phyloP scores from a whole-genome alignment of 306 rosid genomes.

The Trifolium repens region DNA sequence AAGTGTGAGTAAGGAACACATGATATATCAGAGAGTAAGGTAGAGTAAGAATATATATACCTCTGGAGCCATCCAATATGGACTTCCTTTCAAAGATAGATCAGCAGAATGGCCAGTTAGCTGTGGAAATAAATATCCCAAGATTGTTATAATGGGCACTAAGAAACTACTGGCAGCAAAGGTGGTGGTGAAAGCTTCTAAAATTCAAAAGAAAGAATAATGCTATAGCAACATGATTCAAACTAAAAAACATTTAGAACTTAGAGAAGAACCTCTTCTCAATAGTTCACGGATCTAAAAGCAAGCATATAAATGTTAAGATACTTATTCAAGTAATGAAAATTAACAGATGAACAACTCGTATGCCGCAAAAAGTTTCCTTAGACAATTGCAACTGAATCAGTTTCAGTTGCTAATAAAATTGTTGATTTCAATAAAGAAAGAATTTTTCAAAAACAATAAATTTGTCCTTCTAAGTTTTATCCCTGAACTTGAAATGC shows the following conservation, averaged over 20 bases:
- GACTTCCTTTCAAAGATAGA: constrained; percentile 96
- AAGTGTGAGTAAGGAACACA: constrained; percentile 35
- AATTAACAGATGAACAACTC: neutral
- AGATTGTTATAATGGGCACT: constrained; percentile 1
- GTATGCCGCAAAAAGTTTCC: neutral
- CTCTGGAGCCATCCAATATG: constrained; percentile 99
- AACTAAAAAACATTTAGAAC: neutral
- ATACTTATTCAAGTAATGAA: constrained; percentile 12
- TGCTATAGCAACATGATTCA: constrained; percentile 5
- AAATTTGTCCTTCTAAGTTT: constrained; percentile 21
- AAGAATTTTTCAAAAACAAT: constrained; percentile 3
- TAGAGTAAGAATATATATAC: constrained; percentile 51
- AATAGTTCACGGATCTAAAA: constrained; percentile 12
- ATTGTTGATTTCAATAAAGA: constrained; percentile 27
- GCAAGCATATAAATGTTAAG: neutral
- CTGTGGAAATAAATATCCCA: constrained; percentile 55
- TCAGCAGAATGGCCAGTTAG: constrained; percentile 77
- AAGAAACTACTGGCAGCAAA: constrained; percentile 24
- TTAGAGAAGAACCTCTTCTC: constrained; percentile 7
- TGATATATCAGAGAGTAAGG: constrained; percentile 5
- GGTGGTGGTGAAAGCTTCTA: constrained; percentile 10
- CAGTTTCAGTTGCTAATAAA: neutral
- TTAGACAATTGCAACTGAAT: constrained; percentile 16
- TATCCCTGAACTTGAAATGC: neutral
- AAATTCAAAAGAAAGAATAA: constrained; percentile 12